Conservation (phyloP, 257 asterid species). For the Datura wrightii region DNA sequence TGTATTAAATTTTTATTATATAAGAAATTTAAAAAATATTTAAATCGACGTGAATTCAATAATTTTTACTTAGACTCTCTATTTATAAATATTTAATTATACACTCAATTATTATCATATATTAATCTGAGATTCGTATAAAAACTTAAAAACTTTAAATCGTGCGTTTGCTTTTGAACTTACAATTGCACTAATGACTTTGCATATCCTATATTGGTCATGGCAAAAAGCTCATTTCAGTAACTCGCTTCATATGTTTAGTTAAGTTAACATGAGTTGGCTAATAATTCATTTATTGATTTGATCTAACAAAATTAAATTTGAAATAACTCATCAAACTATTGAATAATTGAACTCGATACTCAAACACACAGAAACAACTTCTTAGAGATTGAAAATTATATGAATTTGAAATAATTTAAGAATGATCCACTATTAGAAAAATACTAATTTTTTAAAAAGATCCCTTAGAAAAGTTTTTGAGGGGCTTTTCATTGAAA, state of each 20-base stretch:
- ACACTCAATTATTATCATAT: too few relatives aligned
- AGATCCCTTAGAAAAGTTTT: neutral
- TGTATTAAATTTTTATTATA: too few relatives aligned
- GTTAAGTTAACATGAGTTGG: neutral
- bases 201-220: neutral
- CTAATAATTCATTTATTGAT: neutral
- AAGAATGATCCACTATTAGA: neutral
- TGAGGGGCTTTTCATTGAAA: too few relatives aligned
- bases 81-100: too few relatives aligned
- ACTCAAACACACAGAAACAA: neutral
- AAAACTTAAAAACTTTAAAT: neutral
- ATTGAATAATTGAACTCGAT: neutral
- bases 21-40: too few relatives aligned
- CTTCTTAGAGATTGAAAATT: neutral
- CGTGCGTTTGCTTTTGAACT: neutral
- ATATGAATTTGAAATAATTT: neutral
- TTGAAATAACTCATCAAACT: neutral
- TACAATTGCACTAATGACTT: constrained; percentile 5
- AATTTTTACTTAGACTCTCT: neutral
- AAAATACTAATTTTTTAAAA: neutral
- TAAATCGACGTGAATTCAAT: neutral
- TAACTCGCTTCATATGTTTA: neutral
- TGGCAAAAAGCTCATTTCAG: neutral
- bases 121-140: too few relatives aligned
- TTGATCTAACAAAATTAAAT: neutral